Evolutionary conservation across 1,139 yeast species (phyloP).

Genomic region (Candida sanyaensis): DNA sequence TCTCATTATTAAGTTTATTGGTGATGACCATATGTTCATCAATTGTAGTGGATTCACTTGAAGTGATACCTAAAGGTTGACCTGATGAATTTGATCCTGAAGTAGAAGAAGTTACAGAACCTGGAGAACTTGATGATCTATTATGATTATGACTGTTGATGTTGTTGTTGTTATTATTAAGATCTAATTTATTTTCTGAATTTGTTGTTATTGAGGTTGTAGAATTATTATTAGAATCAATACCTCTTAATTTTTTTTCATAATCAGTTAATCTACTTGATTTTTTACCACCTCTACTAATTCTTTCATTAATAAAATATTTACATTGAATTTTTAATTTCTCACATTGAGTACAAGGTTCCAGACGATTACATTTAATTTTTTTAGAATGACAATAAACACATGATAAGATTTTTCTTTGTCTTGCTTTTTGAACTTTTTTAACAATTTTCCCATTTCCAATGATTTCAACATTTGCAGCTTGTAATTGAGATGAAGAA

Average conservation of each 20-base stretch:
- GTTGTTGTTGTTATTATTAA: no score
- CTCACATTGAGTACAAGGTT: slow-evolving; percentile 54
- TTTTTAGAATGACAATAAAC: slow-evolving; percentile 64
- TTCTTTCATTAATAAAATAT: slow-evolving; percentile 57
- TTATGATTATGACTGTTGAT: no score
- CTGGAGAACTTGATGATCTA: not conserved
- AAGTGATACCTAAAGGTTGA: not conserved
- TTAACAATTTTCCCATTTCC: slow-evolving; percentile 36
- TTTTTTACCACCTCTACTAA: slow-evolving; percentile 50
- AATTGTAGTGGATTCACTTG: slow-evolving; percentile 5
- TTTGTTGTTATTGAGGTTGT: not conserved
- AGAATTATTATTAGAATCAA: not conserved
- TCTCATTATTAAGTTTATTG: not conserved
- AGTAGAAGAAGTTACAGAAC: not conserved
- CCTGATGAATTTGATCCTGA: not conserved
- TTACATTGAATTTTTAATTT: slow-evolving; percentile 46
- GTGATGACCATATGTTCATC: not conserved
- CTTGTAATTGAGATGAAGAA: not conserved
- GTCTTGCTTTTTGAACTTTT: slow-evolving; percentile 62
- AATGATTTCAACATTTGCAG: slow-evolving; percentile 1
- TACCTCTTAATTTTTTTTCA: slow-evolving; percentile 13
- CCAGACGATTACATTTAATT: slow-evolving; percentile 57
- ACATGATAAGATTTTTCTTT: slow-evolving; percentile 57
- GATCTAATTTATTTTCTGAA: not conserved
- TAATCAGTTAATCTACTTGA: slow-evolving; percentile 17